A percentile compares a stretch with the other conserved stretches of the same genome.
These are phyloP conservation scores for Hypoxylon fragiforme DNA, from an alignment of 495 filamentous ascomycete genomes.

Conservation along the genomic window DNA sequence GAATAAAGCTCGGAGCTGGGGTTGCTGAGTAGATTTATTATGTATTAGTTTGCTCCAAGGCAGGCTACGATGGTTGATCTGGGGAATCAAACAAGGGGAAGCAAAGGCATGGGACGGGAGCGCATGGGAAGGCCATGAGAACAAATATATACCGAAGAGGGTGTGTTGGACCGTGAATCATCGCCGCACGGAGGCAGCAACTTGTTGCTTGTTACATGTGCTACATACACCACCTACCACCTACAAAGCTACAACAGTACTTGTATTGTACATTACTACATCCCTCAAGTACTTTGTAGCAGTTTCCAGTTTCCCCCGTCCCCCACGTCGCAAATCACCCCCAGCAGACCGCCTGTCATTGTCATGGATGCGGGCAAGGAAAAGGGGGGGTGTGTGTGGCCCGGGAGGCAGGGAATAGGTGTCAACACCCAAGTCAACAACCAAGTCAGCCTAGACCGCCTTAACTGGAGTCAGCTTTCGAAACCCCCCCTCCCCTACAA, in stretches of 20 bases:
- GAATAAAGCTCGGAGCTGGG: slow-evolving; percentile 6
- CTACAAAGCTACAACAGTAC: too few relatives aligned
- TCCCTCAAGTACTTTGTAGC: slow-evolving; percentile 33
- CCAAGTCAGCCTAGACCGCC: slow-evolving; percentile 37
- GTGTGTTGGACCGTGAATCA: slow-evolving; percentile 37
- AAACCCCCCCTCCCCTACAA: too few relatives aligned
- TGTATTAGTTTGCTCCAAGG: slow-evolving; percentile 35
- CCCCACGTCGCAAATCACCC: slow-evolving; percentile 39
- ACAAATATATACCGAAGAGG: slow-evolving; percentile 30
- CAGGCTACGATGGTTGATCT: slow-evolving; percentile 30
- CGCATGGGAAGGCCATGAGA: slow-evolving; percentile 34
- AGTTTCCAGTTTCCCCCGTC: slow-evolving; percentile 18
- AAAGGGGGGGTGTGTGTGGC: slow-evolving; percentile 30
- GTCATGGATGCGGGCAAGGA: slow-evolving; percentile 37
- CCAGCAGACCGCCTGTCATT: slow-evolving; percentile 43
- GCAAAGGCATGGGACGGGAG: slow-evolving; percentile 30
- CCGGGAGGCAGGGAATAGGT: slow-evolving; percentile 26
- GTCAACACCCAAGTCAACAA: too few relatives aligned
- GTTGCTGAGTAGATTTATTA: slow-evolving; percentile 19
- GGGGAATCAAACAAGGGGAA: slow-evolving; percentile 20
- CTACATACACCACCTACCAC: too few relatives aligned
- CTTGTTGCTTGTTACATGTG: slow-evolving; percentile 30
- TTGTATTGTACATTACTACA: too few relatives aligned
- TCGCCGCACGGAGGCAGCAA: slow-evolving; percentile 35
- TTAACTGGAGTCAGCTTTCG: slow-evolving; percentile 31